Percentiles rank a stretch among this genome's conserved stretches.
Evolutionary conservation across 257 asterid genomes (phyloP).

Genomic region (Ballota nigra): DNA sequence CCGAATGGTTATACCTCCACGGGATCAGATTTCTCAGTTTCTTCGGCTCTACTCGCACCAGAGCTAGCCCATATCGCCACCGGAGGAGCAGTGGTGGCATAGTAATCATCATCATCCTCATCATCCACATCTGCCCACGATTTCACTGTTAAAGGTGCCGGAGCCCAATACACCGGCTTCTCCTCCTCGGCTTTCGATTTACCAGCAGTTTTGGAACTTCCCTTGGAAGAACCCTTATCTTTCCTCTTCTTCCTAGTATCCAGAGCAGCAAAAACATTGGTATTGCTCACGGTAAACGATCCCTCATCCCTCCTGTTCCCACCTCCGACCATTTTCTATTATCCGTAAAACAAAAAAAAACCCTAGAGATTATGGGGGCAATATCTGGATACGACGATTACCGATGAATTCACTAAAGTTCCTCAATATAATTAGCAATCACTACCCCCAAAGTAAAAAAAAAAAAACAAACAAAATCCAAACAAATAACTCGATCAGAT

Average conservation of each 20-base stretch:
- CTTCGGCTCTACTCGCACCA: conserved; percentile 30
- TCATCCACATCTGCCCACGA: conserved; percentile 88
- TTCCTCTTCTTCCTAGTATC: conserved; percentile 76
- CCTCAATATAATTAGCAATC: background rate
- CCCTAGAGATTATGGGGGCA: background rate
- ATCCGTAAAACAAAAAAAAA: conserved; percentile 10
- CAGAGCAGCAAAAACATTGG: conserved; percentile 79
- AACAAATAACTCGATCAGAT: background rate
- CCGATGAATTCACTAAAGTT: conserved; percentile 6
- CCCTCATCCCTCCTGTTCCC: conserved; percentile 68
- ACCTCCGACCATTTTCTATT: conserved; percentile 62
- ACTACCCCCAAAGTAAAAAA: background rate
- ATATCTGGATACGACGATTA: background rate
- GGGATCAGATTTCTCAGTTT: conserved; percentile 34
- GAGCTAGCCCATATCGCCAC: conserved; percentile 51
- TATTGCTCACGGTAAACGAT: conserved; percentile 50
- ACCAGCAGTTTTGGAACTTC: conserved; percentile 31
- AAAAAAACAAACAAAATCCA: no score
- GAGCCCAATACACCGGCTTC: conserved; percentile 66
- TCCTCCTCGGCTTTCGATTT: conserved; percentile 41
- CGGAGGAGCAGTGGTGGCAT: conserved; percentile 81
- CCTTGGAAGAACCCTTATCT: conserved; percentile 47
- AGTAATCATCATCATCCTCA: conserved; percentile 75
- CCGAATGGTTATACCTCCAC: conserved; percentile 50
- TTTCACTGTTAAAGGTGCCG: conserved; percentile 61